Base-by-base conservation (phyloP, 345 rosid species). In the Aquilaria yunnanensis region DNA sequence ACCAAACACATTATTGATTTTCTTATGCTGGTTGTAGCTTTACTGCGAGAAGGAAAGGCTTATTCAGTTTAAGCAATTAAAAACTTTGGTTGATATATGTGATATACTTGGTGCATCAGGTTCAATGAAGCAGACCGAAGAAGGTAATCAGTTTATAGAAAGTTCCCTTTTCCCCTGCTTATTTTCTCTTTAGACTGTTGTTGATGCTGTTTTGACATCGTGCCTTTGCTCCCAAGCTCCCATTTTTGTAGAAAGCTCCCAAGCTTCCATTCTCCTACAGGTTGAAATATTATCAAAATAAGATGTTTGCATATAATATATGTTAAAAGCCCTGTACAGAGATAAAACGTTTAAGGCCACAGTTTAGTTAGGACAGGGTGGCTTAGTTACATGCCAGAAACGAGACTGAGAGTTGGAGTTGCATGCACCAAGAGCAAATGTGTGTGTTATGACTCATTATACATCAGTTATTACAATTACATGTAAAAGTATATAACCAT, bases 31-130 rank as follows among this genome's bases (percentile, higher is more conserved):
- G 63, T 69, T 72, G 57, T 70, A 90, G 96, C 96, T 94, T 47
- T 90, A 94, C 74, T 94, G 96, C 14, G 96, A 86, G 81, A 88
- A 88, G 80, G 97, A 78, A 65, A 83, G 78, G 79, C 92, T 90
- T 67, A 65, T 71, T 61, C 89, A 82, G 68, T 90, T 93, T 73
- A 90, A 90, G 66, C 85, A 74, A 70, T 58, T 93, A 65, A 90
- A 90, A 76, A 68, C 82, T 23, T 76, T 80, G 67, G 88, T 94
- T 41, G 96, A 93, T 64, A 71, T 90, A 48, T 97, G 98, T 72
- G 98, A 93, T 77, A 86, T 93, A 73, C 62, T 94, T 67, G 97
- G 97, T 61, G 96, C 85, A 12, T 77, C 64, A 66, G 99, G 96
- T 58, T 83, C 96, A 13, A 80, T 94, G 71, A 94, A 94, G 73